These are phyloP conservation scores for Trifolium pratense DNA, from an alignment of 306 rosid species.

Conservation along the genomic window DNA sequence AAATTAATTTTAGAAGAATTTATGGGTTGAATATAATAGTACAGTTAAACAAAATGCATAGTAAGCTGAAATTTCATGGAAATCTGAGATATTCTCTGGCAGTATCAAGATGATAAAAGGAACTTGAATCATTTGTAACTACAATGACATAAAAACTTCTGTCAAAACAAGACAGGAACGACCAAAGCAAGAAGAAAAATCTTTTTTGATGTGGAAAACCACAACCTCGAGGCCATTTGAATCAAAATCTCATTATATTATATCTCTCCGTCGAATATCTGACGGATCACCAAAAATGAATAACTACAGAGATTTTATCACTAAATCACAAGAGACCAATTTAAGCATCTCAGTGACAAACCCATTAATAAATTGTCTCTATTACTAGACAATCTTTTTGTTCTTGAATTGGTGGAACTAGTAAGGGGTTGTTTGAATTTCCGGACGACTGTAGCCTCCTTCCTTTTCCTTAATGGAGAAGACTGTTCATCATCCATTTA, in stretches of 20 bases:
- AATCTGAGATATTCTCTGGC: slow-evolving; percentile 20
- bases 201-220: not conserved
- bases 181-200: not conserved
- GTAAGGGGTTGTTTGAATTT: slow-evolving; percentile 28
- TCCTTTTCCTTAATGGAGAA: slow-evolving; percentile 66
- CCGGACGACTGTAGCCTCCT: slow-evolving; percentile 57
- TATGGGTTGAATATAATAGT: slow-evolving; percentile 17
- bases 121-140: slow-evolving; percentile 4
- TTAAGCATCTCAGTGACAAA: slow-evolving; percentile 3
- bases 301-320: not conserved
- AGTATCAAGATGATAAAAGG: slow-evolving; percentile 18
- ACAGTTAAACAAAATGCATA: slow-evolving; percentile 6
- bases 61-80: slow-evolving; percentile 23
- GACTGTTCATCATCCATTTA: slow-evolving; percentile 85
- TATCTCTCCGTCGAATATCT: slow-evolving; percentile 17
- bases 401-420: slow-evolving; percentile 17
- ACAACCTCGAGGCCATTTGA: not conserved
- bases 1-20: slow-evolving; percentile 23
- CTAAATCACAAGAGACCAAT: not conserved
- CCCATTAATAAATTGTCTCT: not conserved
- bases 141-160: slow-evolving; percentile 6
- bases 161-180: slow-evolving; percentile 1
- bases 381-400: not conserved
- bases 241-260: slow-evolving; percentile 11
- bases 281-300: not conserved